Percentiles rank a stretch among this genome's conserved stretches.
Conservation (phyloP, 1,284 basidiomycete genomes). For the Malassezia pachydermatis region DNA sequence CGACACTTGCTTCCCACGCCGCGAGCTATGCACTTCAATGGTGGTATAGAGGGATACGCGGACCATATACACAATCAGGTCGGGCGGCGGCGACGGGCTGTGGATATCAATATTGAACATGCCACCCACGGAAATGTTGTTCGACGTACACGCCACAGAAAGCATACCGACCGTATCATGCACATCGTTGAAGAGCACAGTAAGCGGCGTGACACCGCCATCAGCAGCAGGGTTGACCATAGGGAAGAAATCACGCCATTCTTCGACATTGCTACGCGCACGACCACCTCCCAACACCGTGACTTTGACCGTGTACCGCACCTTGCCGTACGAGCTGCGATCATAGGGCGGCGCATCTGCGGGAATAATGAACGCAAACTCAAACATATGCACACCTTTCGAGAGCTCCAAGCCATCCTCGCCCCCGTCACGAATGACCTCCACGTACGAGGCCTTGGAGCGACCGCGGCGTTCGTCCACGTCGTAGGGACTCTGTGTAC, state of each 20-base stretch:
- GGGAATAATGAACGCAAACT: constrained; percentile 46
- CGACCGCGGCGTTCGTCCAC: constrained; percentile 19
- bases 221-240: constrained; percentile 46
- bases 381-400: constrained; percentile 48
- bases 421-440: constrained; percentile 18
- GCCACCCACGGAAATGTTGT: constrained; percentile 47
- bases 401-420: constrained; percentile 37
- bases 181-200: constrained; percentile 47
- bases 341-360: constrained; percentile 44
- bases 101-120: constrained; percentile 47
- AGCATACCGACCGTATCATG: constrained; percentile 45
- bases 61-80: constrained; percentile 45
- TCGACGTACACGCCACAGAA: constrained; percentile 43
- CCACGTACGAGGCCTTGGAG: constrained; percentile 16
- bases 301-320: constrained; percentile 45
- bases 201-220: constrained; percentile 39
- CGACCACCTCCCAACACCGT: constrained; percentile 43
- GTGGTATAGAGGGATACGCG: constrained; percentile 42
- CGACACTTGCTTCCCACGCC: constrained; percentile 35
- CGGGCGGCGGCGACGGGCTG: constrained; percentile 37
- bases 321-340: constrained; percentile 39
- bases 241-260: constrained; percentile 44
- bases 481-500: not conserved
- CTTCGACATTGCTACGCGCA: constrained; percentile 39
- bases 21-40: constrained; percentile 37